Conservation (phyloP, 129 eudicot species). For the Lonicera japonica region DNA sequence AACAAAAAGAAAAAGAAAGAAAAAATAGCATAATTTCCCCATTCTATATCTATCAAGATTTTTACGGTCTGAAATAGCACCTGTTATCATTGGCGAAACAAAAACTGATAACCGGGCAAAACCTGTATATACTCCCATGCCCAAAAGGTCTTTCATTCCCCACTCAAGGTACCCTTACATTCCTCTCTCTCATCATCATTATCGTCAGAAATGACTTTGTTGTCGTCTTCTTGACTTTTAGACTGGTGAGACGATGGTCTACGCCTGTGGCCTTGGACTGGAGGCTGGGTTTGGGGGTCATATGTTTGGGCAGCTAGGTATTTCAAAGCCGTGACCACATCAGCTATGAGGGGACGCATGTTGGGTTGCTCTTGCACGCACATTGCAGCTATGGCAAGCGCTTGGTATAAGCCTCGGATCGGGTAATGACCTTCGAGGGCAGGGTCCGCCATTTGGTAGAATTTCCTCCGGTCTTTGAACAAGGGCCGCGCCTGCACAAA, state of each 20-base stretch:
- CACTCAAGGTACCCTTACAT: not conserved
- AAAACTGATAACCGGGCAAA: slow-evolving; percentile 16
- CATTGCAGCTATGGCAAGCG: slow-evolving; percentile 93
- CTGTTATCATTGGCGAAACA: slow-evolving; percentile 12
- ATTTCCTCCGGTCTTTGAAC: slow-evolving; percentile 75
- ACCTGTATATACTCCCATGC: not conserved
- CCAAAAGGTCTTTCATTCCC: not conserved
- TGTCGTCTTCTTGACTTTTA: slow-evolving; percentile 12
- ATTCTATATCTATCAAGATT: not conserved
- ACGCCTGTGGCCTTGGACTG: slow-evolving; percentile 13
- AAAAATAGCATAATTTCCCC: not conserved
- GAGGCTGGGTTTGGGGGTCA: slow-evolving; percentile 40
- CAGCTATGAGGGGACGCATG: slow-evolving; percentile 66
- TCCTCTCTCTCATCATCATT: slow-evolving; percentile 6
- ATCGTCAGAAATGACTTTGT: not conserved
- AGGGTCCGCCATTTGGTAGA: slow-evolving; percentile 75
- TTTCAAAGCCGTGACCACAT: slow-evolving; percentile 65
- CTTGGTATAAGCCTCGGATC: slow-evolving; percentile 68
- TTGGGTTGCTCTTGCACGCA: slow-evolving; percentile 71
- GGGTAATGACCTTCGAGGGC: slow-evolving; percentile 70
- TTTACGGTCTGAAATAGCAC: not conserved
- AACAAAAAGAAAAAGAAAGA: not conserved
- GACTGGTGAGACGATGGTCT: slow-evolving; percentile 19
- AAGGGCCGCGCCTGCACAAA: slow-evolving; percentile 68
- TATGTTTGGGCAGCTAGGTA: slow-evolving; percentile 62